Conservation (phyloP, 2,329 filamentous ascomycete genomes). For the Conoideocrella luteorostrata region DNA sequence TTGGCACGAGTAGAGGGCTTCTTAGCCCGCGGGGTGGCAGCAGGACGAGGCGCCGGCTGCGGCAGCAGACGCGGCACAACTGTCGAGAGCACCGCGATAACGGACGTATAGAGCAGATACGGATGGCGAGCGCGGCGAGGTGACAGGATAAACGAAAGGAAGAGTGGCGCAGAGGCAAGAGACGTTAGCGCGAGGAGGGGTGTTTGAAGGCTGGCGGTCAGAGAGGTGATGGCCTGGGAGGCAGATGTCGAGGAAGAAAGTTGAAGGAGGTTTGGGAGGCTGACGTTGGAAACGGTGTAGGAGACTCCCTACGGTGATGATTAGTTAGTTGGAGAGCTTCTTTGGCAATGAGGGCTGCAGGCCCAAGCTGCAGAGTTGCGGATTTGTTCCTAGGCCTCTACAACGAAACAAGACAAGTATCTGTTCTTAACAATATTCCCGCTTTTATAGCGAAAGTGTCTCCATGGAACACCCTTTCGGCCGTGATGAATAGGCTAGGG, state of each 20-base stretch:
- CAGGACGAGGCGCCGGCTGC: constrained; percentile 20
- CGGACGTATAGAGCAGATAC: constrained; percentile 79
- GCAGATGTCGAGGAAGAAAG: constrained; percentile 71
- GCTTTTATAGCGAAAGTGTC: too few relatives aligned
- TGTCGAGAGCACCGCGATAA: constrained; percentile 59
- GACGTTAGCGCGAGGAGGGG: constrained; percentile 63
- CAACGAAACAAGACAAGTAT: too few relatives aligned
- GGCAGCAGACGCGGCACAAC: constrained; percentile 45
- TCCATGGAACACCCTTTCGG: too few relatives aligned
- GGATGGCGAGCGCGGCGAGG: constrained; percentile 73
- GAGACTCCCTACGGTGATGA: constrained; percentile 64
- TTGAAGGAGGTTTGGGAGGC: constrained; percentile 72
- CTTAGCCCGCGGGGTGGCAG: constrained; percentile 19
- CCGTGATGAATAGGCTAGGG: background rate
- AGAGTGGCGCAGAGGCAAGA: constrained; percentile 63
- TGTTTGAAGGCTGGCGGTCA: constrained; percentile 55
- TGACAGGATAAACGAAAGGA: constrained; percentile 72
- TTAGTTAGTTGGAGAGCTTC: constrained; percentile 9
- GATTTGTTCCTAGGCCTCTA: too few relatives aligned
- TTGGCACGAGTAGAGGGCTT: constrained; percentile 31
- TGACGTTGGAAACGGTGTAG: constrained; percentile 71
- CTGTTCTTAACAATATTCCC: too few relatives aligned
- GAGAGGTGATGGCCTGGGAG: constrained; percentile 61
- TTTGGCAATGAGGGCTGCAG: too few relatives aligned
- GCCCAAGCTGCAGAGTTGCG: too few relatives aligned